These are phyloP conservation scores for Gossypium herbaceum DNA, from an alignment of 345 rosid genomes.

Conservation along the genomic window DNA sequence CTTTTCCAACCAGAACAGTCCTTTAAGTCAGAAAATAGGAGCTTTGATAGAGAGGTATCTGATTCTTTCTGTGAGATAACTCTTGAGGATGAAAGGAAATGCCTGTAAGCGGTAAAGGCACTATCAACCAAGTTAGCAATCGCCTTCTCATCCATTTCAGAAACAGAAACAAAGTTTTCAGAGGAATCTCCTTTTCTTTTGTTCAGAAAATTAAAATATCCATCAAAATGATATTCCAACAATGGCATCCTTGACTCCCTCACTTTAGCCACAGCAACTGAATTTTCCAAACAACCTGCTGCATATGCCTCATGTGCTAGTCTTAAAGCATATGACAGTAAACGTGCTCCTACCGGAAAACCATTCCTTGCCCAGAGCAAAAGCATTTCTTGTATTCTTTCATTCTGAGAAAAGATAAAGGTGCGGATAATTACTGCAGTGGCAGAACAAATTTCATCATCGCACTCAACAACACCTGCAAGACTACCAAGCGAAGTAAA, in stretches of 20 bases:
- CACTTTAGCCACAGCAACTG: slow-evolving; percentile 16
- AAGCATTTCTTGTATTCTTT: slow-evolving; percentile 35
- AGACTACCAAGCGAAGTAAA: slow-evolving; percentile 29
- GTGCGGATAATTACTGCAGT: slow-evolving; percentile 34
- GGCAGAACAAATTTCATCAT: slow-evolving; percentile 33
- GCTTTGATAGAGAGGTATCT: slow-evolving; percentile 27
- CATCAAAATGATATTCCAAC: slow-evolving; percentile 35
- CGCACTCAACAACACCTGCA: slow-evolving; percentile 19
- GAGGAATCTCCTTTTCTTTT: slow-evolving; percentile 19
- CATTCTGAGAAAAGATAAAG: slow-evolving; percentile 34
- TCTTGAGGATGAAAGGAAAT: slow-evolving; percentile 28
- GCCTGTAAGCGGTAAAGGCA: slow-evolving; percentile 42
- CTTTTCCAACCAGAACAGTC: slow-evolving; percentile 36
- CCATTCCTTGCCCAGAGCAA: slow-evolving; percentile 37
- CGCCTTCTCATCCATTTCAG: slow-evolving; percentile 25
- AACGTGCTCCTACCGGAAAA: slow-evolving; percentile 39
- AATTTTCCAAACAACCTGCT: slow-evolving; percentile 23
- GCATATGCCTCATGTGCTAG: slow-evolving; percentile 41
- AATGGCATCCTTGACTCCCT: slow-evolving; percentile 24
- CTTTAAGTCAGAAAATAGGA: slow-evolving; percentile 29
- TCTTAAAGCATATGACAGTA: slow-evolving; percentile 39
- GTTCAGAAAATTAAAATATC: slow-evolving; percentile 32
- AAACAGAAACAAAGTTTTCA: slow-evolving; percentile 14
- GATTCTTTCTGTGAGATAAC: slow-evolving; percentile 21
- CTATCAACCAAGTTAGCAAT: slow-evolving; percentile 31